These are phyloP conservation scores for Hyaloscypha finlandica DNA, from an alignment of 495 filamentous ascomycete genomes.

Conservation along the genomic window DNA sequence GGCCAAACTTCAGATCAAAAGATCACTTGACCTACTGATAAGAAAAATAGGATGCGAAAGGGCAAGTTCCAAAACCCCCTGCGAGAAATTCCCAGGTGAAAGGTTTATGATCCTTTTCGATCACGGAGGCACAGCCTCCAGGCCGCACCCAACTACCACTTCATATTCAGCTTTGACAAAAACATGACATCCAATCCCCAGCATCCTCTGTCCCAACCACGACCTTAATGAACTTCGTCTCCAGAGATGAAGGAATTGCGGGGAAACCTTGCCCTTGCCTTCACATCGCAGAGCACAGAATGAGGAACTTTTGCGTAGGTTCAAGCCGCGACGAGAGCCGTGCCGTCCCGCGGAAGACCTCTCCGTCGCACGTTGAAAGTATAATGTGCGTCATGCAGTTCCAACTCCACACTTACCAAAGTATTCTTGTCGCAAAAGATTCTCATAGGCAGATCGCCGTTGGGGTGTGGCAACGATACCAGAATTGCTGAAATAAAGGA, in stretches of 20 bases:
- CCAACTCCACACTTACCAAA: neutral
- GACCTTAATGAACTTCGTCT: neutral
- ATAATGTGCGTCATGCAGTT: neutral
- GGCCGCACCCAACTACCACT: neutral
- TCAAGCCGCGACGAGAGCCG: neutral
- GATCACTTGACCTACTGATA: neutral
- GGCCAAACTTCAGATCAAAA: neutral
- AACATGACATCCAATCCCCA: neutral
- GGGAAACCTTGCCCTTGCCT: neutral
- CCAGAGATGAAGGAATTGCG: conserved; percentile 7
- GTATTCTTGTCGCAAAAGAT: neutral
- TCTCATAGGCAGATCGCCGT: neutral
- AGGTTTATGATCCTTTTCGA: neutral
- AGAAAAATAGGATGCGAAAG: too few species aligned
- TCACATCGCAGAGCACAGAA: neutral
- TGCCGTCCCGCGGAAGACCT: neutral
- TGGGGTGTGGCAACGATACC: neutral
- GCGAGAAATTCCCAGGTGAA: neutral
- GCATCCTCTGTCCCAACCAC: neutral
- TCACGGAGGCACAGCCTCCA: neutral
- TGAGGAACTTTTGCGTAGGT: neutral
- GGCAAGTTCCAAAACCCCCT: neutral
- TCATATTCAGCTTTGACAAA: neutral
- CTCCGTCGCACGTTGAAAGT: neutral
- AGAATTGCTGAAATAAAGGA: neutral